Base-by-base conservation (phyloP, 306 rosid species). In the Sophora flavescens region DNA sequence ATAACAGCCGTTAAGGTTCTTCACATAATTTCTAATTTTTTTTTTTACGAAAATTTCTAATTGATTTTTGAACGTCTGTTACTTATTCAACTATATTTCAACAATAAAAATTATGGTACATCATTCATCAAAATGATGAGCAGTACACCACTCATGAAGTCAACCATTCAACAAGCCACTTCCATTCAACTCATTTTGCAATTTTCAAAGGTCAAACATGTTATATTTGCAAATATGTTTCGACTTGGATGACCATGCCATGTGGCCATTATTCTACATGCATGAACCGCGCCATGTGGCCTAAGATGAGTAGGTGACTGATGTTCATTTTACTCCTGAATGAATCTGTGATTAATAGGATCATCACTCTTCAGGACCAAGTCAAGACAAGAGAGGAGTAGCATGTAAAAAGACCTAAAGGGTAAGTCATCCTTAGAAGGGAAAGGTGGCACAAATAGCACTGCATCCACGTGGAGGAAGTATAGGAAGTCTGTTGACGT, bases 401-500 rank as follows among this genome's bases (percentile, higher is more conserved):
- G 16, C 59, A 32, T 33, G 38, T 36, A 26, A 67, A 47, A 28
- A 6, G 13, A 32, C 70, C 16, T 32, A 74, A 60, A 10, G 2
- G 41, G 39, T 3, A 38, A 2, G 28, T 2, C 14, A 59, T 9
- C 35, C 30, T 38, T 26, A 33, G 18, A 71, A 44, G 42, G 54
- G 39, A 44, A 68, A 68, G 57, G 42, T 68, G 42, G 14, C 42
- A 47, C 7, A 30, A 30, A 30, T 48, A 48, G n/a, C 59, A 67
- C 16, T 38, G 50, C 8, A 0, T 39, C 9, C 44, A 39, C 44
- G 0, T 6, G 44, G 44, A 39, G 1, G 44, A 39, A 8, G 2
- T 5, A 6, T 7, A 6, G 44, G 44, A 39, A 39, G 8, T 39
- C 44, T 6, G 9, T 39, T 39, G 9, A 39, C 44, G 8, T 39